Percentiles rank a stretch among this genome's conserved stretches.
phyloP scores from a whole-genome alignment of 371 early-diverging fungal genomes.

The Nematocida sp. region DNA sequence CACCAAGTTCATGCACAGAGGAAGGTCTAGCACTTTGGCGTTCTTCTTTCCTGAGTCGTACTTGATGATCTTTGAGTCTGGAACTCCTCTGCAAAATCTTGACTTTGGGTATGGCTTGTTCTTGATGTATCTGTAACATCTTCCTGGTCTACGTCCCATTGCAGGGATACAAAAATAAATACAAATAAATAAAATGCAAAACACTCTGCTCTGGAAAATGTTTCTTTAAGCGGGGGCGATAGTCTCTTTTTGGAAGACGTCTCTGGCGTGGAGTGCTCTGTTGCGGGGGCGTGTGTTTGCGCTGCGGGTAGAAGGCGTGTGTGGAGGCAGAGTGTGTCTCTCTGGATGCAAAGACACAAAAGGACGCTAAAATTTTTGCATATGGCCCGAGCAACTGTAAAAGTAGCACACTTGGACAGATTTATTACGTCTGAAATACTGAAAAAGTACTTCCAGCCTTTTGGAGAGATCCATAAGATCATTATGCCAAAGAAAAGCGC shows the following conservation, averaged over 20 bases:
- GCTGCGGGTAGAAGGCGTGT: not conserved
- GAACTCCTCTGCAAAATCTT: conserved; percentile 98
- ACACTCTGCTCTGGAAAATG: not conserved
- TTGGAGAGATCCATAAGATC: no score
- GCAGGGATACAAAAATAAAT: conserved; percentile 41
- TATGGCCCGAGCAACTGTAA: no score
- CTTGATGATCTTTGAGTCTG: conserved; percentile 95
- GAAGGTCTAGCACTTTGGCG: conserved; percentile 95
- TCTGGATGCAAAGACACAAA: no score
- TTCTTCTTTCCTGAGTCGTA: conserved; percentile 97
- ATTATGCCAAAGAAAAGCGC: no score
- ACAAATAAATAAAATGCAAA: conserved; percentile 37
- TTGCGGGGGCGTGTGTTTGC: not conserved
- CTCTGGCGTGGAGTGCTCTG: not conserved
- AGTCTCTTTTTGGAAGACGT: not conserved
- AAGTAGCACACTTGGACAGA: no score
- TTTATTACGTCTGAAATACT: no score
- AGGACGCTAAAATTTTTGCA: no score
- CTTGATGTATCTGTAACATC: conserved; percentile 79
- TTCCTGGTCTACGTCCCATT: conserved; percentile 65
- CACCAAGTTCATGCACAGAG: conserved; percentile 84
- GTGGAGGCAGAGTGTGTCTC: not conserved
- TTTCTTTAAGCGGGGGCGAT: not conserved
- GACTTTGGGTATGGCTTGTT: conserved; percentile 99
- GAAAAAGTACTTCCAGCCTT: no score